Evolutionary conservation across 164 flowering plant genomes (phyloP).

Genomic region (Pachysandra terminalis): DNA sequence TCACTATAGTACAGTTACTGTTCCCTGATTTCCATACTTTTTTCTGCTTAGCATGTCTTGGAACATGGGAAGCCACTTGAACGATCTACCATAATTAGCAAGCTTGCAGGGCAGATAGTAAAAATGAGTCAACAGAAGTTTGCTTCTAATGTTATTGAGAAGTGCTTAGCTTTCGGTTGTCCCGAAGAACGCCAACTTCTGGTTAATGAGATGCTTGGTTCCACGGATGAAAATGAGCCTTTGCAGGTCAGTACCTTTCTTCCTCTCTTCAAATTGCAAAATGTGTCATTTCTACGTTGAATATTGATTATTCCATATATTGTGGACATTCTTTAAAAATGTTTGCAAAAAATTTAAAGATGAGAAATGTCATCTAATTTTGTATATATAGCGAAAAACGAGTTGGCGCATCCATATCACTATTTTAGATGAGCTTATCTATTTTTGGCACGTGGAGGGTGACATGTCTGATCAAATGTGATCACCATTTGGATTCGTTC

Average conservation of each 20-base stretch:
- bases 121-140: slow-evolving; percentile 96
- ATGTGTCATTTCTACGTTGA: background rate
- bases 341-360: too few relatives aligned
- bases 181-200: slow-evolving; percentile 74
- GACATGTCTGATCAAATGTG: too few relatives aligned
- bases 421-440: too few relatives aligned
- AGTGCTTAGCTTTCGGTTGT: slow-evolving; percentile 73
- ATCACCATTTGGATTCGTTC: too few relatives aligned
- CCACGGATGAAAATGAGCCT: slow-evolving; percentile 84
- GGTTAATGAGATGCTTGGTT: slow-evolving; percentile 87
- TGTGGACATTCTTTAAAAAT: background rate
- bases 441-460: too few relatives aligned
- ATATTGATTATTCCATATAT: background rate
- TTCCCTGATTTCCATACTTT: slow-evolving; percentile 5
- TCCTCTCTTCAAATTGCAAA: too few relatives aligned
- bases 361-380: too few relatives aligned
- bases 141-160: slow-evolving; percentile 96
- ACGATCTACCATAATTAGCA: slow-evolving; percentile 58
- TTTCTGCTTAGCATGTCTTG: slow-evolving; percentile 58
- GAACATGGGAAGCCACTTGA: slow-evolving; percentile 85
- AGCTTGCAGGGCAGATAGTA: slow-evolving; percentile 85
- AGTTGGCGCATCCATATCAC: too few relatives aligned
- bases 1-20: too few relatives aligned
- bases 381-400: too few relatives aligned
- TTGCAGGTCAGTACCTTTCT: slow-evolving; percentile 53